Evolutionary conservation across 2,329 filamentous ascomycete species (phyloP).

Genomic region (Clarireedia hainanense): DNA sequence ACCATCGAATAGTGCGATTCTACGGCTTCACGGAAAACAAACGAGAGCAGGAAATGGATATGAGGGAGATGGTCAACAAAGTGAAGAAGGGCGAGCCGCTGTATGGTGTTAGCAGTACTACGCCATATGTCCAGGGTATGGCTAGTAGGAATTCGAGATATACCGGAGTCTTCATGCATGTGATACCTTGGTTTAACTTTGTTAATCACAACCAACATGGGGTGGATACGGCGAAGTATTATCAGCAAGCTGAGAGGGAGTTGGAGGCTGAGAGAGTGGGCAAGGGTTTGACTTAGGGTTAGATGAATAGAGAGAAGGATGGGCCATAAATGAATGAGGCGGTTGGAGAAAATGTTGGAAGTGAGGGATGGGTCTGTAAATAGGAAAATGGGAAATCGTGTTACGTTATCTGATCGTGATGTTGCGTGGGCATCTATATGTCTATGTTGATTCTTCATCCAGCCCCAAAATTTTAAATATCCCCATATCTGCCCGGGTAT

Average conservation of each 20-base stretch:
- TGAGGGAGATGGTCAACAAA: conserved; percentile 95
- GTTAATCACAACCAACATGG: conserved; percentile 93
- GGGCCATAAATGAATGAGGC: neutral
- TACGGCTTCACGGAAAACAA: conserved; percentile 92
- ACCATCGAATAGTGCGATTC: conserved; percentile 67
- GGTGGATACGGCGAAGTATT: conserved; percentile 98
- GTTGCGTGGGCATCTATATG: neutral
- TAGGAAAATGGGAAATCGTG: conserved; percentile 3
- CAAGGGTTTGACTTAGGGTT: conserved; percentile 15
- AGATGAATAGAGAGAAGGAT: neutral
- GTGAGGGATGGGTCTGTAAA: conserved; percentile 1
- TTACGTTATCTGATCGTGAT: neutral
- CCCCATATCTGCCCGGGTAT: neutral
- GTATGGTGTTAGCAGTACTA: conserved; percentile 73
- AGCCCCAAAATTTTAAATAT: neutral
- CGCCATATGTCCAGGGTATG: conserved; percentile 87
- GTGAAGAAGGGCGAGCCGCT: conserved; percentile 87
- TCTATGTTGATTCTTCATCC: neutral
- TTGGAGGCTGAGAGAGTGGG: conserved; percentile 65
- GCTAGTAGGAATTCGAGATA: conserved; percentile 90
- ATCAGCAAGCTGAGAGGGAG: conserved; percentile 88
- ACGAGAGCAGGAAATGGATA: conserved; percentile 89
- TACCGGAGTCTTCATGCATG: conserved; percentile 72
- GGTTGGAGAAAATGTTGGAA: neutral
- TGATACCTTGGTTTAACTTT: conserved; percentile 96